Evolutionary conservation across 768 basidiomycete genomes (phyloP).

Genomic region (Hortiboletus campestris): DNA sequence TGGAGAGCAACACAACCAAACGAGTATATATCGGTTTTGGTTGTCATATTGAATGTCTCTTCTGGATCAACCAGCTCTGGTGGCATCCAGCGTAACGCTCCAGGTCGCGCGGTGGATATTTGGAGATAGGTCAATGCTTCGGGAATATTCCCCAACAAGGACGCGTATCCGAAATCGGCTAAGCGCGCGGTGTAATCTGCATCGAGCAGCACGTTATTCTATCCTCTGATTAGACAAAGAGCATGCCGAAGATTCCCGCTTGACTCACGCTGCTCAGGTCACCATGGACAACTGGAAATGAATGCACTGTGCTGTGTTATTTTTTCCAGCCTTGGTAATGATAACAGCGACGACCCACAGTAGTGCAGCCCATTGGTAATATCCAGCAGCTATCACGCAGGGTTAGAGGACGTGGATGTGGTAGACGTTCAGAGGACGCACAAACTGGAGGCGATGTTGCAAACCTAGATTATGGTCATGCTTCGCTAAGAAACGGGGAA

Average conservation of each 20-base stretch:
- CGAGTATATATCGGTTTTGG: conserved; percentile 18
- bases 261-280: conserved; percentile 7
- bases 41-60: neutral
- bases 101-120: too few relatives aligned
- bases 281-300: conserved; percentile 17
- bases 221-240: too few relatives aligned
- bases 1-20: conserved; percentile 32
- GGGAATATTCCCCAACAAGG: too few relatives aligned
- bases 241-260: too few relatives aligned
- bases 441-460: conserved; percentile 18
- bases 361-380: conserved; percentile 14
- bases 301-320: conserved; percentile 11
- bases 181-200: too few relatives aligned
- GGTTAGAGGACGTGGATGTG: conserved; percentile 19
- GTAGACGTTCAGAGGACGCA: conserved; percentile 4
- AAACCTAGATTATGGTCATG: too few relatives aligned
- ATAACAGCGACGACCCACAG: conserved; percentile 1
- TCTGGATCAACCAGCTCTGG: too few relatives aligned
- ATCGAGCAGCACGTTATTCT: too few relatives aligned
- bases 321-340: neutral
- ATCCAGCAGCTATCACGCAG: conserved; percentile 11
- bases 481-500: too few relatives aligned
- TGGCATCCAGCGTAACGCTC: too few relatives aligned
- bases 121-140: too few relatives aligned
- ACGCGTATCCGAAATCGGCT: too few relatives aligned